Conservation (phyloP, 2,329 filamentous ascomycete genomes). For the Clonostachys rhizophaga region DNA sequence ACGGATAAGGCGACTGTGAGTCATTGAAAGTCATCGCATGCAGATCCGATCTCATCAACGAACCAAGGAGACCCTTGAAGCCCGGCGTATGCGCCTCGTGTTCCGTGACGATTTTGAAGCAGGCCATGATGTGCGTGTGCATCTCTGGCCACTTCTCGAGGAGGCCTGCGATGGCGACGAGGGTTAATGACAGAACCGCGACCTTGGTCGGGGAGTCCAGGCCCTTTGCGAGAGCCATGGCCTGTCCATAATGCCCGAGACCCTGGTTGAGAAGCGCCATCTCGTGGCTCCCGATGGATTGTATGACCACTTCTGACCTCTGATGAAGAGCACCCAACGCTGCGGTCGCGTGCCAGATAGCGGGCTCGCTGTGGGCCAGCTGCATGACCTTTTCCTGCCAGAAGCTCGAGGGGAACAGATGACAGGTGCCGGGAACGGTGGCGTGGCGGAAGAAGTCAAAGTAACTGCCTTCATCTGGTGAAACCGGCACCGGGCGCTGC, state of each 20-base stretch:
- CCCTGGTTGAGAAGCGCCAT: conserved; percentile 13
- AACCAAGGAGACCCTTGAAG: conserved; percentile 8
- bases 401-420: conserved; percentile 20
- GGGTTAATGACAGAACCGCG: conserved; percentile 21
- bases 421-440: conserved; percentile 17
- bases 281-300: not conserved
- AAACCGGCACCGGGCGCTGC: not conserved
- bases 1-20: conserved; percentile 19
- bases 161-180: conserved; percentile 22
- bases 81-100: conserved; percentile 3
- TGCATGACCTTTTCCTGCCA: conserved; percentile 23
- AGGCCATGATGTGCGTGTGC: conserved; percentile 21
- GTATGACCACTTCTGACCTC: conserved; percentile 1
- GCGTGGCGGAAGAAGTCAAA: conserved; percentile 28
- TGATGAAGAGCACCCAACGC: conserved; percentile 27
- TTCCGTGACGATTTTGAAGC: conserved; percentile 13
- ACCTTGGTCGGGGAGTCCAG: conserved; percentile 16
- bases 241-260: conserved; percentile 14
- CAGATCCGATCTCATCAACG: conserved; percentile 21
- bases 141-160: conserved; percentile 21
- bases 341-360: conserved; percentile 25
- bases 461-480: conserved; percentile 6
- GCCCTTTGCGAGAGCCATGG: conserved; percentile 16
- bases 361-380: conserved; percentile 23
- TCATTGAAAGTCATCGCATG: conserved; percentile 26